Evolutionary conservation across 2,329 filamentous ascomycete species (phyloP).

Genomic region (Xylariaceae sp.): DNA sequence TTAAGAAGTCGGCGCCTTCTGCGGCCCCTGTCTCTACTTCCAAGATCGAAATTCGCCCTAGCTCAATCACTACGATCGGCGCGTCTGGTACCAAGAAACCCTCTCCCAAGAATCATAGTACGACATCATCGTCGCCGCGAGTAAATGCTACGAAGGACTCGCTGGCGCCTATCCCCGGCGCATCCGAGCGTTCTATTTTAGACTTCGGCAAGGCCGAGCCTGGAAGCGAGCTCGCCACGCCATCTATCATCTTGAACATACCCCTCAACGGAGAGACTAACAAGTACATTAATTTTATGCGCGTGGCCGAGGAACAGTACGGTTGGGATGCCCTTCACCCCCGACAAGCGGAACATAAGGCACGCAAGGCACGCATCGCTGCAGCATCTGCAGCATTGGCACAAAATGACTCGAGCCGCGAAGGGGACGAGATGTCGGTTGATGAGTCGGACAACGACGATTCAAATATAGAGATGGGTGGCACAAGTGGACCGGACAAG

Average conservation of each 20-base stretch:
- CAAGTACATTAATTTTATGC: constrained; percentile 93
- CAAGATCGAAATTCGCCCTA: constrained; percentile 39
- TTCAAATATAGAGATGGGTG: constrained; percentile 88
- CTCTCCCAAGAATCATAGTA: constrained; percentile 42
- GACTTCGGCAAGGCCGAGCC: constrained; percentile 63
- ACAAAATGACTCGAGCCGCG: constrained; percentile 68
- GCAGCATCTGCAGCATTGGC: constrained; percentile 86
- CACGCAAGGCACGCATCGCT: constrained; percentile 84
- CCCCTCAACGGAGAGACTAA: constrained; percentile 80
- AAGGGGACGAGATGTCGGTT: constrained; percentile 82
- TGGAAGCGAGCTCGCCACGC: constrained; percentile 62
- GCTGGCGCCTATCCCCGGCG: constrained; percentile 38
- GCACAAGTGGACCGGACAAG: constrained; percentile 62
- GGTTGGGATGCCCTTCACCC: constrained; percentile 94
- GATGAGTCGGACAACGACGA: constrained; percentile 75
- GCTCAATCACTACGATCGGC: constrained; percentile 40
- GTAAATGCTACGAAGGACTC: constrained; percentile 53
- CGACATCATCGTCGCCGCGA: constrained; percentile 51
- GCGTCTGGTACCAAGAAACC: constrained; percentile 34
- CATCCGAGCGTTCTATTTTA: constrained; percentile 58
- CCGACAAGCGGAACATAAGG: constrained; percentile 83
- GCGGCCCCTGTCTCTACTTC: constrained; percentile 27
- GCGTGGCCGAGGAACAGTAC: constrained; percentile 89
- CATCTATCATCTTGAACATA: constrained; percentile 83
- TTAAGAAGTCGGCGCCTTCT: constrained; percentile 44